A percentile compares a stretch with the other conserved stretches of the same genome.
These are phyloP conservation scores for Daldinia vernicosa DNA, from an alignment of 495 filamentous ascomycete genomes.

Conservation along the genomic window DNA sequence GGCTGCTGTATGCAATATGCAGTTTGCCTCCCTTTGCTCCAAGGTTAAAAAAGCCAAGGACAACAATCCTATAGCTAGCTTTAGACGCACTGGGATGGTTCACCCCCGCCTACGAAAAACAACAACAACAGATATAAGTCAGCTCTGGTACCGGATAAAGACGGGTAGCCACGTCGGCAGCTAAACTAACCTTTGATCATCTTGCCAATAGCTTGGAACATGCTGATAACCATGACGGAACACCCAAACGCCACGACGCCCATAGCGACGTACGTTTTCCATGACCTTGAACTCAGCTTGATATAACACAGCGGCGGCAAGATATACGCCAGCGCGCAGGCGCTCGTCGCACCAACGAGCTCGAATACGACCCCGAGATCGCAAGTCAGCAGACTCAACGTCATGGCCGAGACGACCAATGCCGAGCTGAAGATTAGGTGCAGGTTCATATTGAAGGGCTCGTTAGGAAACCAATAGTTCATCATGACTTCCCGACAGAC, in stretches of 20 bases:
- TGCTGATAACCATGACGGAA: slow-evolving; percentile 83
- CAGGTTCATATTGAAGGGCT: slow-evolving; percentile 81
- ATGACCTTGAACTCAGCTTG: slow-evolving; percentile 82
- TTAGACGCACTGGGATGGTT: slow-evolving; percentile 47
- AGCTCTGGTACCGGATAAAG: slow-evolving; percentile 19
- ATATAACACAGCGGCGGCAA: slow-evolving; percentile 94
- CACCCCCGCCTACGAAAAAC: slow-evolving; percentile 39
- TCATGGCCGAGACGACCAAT: slow-evolving; percentile 82
- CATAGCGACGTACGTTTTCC: slow-evolving; percentile 76
- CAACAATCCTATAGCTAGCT: slow-evolving; percentile 4
- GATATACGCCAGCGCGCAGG: slow-evolving; percentile 93
- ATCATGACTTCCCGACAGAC: slow-evolving; percentile 97
- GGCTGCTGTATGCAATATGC: slow-evolving; percentile 17
- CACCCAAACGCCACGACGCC: slow-evolving; percentile 78
- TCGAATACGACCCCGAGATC: slow-evolving; percentile 95
- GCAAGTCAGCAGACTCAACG: slow-evolving; percentile 80
- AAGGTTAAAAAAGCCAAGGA: slow-evolving; percentile 27
- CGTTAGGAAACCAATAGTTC: slow-evolving; percentile 84
- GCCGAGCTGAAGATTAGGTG: slow-evolving; percentile 85
- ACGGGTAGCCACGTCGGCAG: slow-evolving; percentile 31
- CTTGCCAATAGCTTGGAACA: slow-evolving; percentile 76
- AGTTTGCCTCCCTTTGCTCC: slow-evolving; percentile 30
- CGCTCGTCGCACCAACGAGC: slow-evolving; percentile 92
- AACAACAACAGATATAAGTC: slow-evolving; percentile 30
- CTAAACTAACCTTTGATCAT: slow-evolving; percentile 59